These are phyloP conservation scores for Trypanosomatidae sp. DNA, from an alignment of 208 protist genomes.

Conservation along the genomic window DNA sequence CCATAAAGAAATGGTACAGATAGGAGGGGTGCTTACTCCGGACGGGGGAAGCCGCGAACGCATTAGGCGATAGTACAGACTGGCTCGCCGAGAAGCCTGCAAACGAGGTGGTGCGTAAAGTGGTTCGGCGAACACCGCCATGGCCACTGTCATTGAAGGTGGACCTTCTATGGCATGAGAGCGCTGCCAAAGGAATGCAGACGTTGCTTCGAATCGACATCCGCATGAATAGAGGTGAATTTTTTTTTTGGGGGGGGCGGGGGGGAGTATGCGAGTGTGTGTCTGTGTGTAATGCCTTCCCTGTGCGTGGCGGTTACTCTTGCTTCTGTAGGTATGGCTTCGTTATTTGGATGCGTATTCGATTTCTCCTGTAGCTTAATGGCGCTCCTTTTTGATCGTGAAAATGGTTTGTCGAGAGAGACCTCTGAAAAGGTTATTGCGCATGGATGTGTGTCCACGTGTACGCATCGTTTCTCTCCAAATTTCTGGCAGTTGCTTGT, in stretches of 20 bases:
- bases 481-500: too few relatives aligned
- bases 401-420: neutral
- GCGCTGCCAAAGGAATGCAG: too few relatives aligned
- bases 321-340: neutral
- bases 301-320: neutral
- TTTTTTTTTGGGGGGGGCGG: neutral
- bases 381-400: neutral
- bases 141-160: neutral
- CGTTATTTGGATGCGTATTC: too few relatives aligned
- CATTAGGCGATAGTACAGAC: neutral
- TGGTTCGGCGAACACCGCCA: neutral
- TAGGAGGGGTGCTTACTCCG: constrained; percentile 12
- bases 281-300: neutral
- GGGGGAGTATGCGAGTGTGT: neutral
- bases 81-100: neutral
- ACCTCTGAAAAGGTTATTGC: neutral
- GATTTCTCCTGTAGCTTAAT: neutral
- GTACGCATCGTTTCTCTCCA: neutral
- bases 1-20: constrained; percentile 67
- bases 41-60: neutral
- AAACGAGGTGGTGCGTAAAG: neutral
- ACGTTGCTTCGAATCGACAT: neutral
- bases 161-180: neutral
- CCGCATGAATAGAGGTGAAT: neutral
- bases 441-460: neutral